A percentile compares a stretch with the other conserved stretches of the same genome.
Evolutionary conservation across 768 basidiomycete species (phyloP).

Genomic region (Boletus reticulatus): DNA sequence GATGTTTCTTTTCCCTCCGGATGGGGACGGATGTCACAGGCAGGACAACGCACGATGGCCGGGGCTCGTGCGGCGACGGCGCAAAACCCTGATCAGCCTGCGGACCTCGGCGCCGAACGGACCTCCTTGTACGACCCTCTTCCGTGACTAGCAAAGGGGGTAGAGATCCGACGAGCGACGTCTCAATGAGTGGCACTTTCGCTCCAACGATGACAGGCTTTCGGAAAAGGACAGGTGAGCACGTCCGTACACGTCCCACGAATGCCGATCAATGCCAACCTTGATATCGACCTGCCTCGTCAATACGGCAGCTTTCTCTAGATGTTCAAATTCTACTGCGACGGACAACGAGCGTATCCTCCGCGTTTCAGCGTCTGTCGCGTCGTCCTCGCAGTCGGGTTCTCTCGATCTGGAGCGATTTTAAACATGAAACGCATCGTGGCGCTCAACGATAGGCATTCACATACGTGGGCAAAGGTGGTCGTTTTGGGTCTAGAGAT

Average conservation of each 20-base stretch:
- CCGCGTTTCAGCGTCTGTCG: slow-evolving; percentile 42
- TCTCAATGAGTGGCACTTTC: slow-evolving; percentile 7
- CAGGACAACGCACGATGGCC: slow-evolving; percentile 16
- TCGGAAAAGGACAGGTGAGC: not conserved
- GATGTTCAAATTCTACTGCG: slow-evolving; percentile 37
- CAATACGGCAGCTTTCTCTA: slow-evolving; percentile 20
- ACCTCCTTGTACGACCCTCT: slow-evolving; percentile 5
- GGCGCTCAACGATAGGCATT: not conserved
- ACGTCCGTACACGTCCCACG: not conserved
- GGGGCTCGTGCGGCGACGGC: slow-evolving; percentile 25
- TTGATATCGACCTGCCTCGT: slow-evolving; percentile 17
- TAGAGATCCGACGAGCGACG: not conserved
- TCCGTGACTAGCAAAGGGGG: slow-evolving; percentile 27
- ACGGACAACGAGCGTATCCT: slow-evolving; percentile 36
- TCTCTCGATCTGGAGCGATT: slow-evolving; percentile 39
- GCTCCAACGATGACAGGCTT: slow-evolving; percentile 10
- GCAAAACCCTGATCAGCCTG: not conserved
- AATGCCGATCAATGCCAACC: slow-evolving; percentile 6
- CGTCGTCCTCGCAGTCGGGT: slow-evolving; percentile 50
- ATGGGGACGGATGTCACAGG: slow-evolving; percentile 9
- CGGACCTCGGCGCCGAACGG: not conserved
- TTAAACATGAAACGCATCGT: not conserved
- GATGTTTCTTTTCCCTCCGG: slow-evolving; percentile 6
- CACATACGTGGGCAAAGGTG: slow-evolving; percentile 36
- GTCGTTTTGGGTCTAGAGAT: slow-evolving; percentile 42